phyloP scores from a whole-genome alignment of 306 rosid genomes.

The Ochetophila trinervis region DNA sequence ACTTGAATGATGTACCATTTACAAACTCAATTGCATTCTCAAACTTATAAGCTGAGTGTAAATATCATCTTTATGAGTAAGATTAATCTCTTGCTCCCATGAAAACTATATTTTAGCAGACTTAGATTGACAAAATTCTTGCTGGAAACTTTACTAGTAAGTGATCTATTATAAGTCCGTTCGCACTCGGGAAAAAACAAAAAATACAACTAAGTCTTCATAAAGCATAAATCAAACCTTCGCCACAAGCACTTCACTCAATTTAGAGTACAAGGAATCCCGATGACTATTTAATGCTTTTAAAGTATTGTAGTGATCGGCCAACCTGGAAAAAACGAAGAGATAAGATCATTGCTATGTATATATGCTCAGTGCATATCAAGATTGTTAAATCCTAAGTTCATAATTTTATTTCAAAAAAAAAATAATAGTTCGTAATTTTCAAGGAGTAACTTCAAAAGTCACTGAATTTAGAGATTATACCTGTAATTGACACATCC shows the following conservation, averaged over 20 bases:
- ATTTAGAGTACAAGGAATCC: conserved; percentile 58
- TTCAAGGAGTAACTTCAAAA: not conserved
- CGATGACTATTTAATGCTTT: conserved; percentile 64
- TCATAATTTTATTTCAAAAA: no score
- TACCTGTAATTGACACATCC: conserved; percentile 86
- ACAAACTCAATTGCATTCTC: conserved; percentile 7
- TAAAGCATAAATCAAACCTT: conserved; percentile 55
- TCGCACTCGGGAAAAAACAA: not conserved
- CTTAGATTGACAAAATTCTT: not conserved
- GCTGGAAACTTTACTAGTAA: not conserved
- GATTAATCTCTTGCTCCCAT: not conserved
- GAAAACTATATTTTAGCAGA: not conserved
- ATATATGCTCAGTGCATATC: not conserved
- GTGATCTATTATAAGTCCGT: not conserved
- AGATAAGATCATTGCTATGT: not conserved
- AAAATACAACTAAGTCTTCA: not conserved
- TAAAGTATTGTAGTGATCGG: conserved; percentile 46
- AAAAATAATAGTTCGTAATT: not conserved
- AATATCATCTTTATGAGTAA: not conserved
- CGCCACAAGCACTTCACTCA: conserved; percentile 69
- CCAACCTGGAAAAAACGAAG: conserved; percentile 44
- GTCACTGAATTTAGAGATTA: no score
- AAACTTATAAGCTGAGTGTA: not conserved
- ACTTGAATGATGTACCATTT: not conserved
- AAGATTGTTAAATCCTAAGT: no score